A percentile compares a stretch with the other conserved stretches of the same genome.
These are phyloP conservation scores for Marasmius fiardii DNA, from an alignment of 1,284 basidiomycete species.

Conservation along the genomic window DNA sequence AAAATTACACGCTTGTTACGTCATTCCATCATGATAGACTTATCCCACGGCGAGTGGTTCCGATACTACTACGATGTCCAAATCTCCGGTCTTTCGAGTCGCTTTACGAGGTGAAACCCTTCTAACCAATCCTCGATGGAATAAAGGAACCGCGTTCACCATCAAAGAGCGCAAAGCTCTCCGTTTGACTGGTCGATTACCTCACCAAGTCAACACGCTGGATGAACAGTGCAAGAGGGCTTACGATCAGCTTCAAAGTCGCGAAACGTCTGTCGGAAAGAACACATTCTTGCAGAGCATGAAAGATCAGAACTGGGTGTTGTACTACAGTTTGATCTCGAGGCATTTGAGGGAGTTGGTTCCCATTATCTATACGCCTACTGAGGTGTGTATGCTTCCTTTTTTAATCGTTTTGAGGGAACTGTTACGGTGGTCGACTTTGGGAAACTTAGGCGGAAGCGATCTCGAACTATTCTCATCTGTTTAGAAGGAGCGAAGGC, in stretches of 20 bases:
- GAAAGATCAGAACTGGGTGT: conserved; percentile 73
- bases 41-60: no score
- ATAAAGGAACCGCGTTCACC: conserved; percentile 76
- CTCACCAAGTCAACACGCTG: conserved; percentile 69
- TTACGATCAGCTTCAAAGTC: conserved; percentile 57
- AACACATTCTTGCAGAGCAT: conserved; percentile 71
- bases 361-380: conserved; percentile 74
- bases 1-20: neutral
- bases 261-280: conserved; percentile 53
- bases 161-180: conserved; percentile 63
- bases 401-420: neutral
- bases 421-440: neutral
- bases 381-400: conserved; percentile 40
- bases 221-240: conserved; percentile 75
- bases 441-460: conserved; percentile 58
- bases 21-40: neutral
- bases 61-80: neutral
- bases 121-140: conserved; percentile 63
- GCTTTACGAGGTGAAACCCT: conserved; percentile 57
- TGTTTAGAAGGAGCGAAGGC: conserved; percentile 74
- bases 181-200: conserved; percentile 76
- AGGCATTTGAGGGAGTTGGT: conserved; percentile 70
- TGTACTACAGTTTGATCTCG: conserved; percentile 66
- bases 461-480: conserved; percentile 76
- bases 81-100: conserved; percentile 28